phyloP scores from a whole-genome alignment of 495 filamentous ascomycete genomes.

The Hyaloscypha hepaticicola region DNA sequence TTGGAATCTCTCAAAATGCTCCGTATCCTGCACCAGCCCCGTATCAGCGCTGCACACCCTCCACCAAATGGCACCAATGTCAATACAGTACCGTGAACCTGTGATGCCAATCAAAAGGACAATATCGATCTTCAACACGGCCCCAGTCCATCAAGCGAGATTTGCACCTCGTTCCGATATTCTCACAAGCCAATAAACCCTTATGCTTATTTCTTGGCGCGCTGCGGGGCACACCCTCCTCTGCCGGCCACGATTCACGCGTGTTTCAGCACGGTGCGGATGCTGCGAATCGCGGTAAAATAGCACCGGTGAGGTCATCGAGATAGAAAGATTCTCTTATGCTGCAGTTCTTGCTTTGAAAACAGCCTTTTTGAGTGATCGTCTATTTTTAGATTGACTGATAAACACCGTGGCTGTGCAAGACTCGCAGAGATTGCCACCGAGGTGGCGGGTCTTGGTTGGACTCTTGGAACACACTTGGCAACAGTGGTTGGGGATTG shows the following conservation, averaged over 20 bases:
- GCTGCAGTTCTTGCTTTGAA: background rate
- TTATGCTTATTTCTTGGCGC: background rate
- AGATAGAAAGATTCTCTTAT: background rate
- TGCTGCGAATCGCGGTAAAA: background rate
- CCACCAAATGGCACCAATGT: background rate
- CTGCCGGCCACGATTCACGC: background rate
- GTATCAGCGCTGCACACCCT: background rate
- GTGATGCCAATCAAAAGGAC: background rate
- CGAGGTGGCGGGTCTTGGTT: background rate
- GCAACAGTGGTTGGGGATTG: background rate
- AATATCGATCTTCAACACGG: background rate
- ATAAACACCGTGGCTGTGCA: background rate
- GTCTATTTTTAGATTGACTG: background rate
- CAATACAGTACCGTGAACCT: background rate
- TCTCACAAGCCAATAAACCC: background rate
- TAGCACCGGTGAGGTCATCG: background rate
- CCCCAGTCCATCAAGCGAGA: background rate
- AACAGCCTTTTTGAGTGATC: background rate
- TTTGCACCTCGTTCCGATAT: background rate
- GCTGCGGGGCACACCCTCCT: background rate
- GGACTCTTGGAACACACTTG: background rate
- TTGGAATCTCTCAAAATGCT: background rate
- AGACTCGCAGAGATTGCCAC: background rate
- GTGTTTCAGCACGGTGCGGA: background rate
- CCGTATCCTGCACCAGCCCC: background rate